Evolutionary conservation across 169 alveolate species (phyloP).

Genomic region (Eimeria zaria): DNA sequence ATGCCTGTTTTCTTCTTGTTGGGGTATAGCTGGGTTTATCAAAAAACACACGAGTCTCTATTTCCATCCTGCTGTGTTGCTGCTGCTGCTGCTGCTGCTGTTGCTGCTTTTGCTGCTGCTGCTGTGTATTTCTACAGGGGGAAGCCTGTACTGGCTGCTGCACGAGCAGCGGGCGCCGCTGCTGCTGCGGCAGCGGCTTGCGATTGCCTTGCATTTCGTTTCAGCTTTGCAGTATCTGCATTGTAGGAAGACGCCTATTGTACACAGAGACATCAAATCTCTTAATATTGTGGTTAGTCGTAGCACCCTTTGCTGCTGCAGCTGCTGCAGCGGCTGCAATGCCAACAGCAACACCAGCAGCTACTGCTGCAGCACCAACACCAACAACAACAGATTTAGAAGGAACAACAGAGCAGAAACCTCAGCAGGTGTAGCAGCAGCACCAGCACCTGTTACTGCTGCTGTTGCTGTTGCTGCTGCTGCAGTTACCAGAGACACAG

Average conservation of each 20-base stretch:
- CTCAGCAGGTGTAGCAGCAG: too few species aligned
- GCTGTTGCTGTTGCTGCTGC: neutral
- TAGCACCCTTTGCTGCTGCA: neutral
- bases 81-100: conserved; percentile 11
- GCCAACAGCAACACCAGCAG: too few species aligned
- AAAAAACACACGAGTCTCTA: neutral
- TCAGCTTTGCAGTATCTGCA: conserved; percentile 37
- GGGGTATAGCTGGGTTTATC: too few species aligned
- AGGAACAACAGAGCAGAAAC: too few species aligned
- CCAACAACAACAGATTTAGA: too few species aligned
- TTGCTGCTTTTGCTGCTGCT: neutral
- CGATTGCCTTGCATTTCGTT: conserved; percentile 36
- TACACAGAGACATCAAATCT: conserved; percentile 70
- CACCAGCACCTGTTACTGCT: too few species aligned
- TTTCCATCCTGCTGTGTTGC: too few species aligned
- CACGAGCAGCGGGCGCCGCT: conserved; percentile 53
- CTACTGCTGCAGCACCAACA: too few species aligned
- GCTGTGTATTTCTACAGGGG: neutral
- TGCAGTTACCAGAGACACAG: neutral
- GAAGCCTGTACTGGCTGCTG: conserved; percentile 45
- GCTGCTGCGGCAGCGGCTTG: neutral
- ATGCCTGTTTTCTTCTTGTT: too few species aligned
- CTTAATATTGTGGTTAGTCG: conserved; percentile 49
- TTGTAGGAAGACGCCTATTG: conserved; percentile 5
- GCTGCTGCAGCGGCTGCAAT: neutral